These are phyloP conservation scores for Rhizopogon vesiculosus DNA, from an alignment of 768 basidiomycete species.

Conservation along the genomic window DNA sequence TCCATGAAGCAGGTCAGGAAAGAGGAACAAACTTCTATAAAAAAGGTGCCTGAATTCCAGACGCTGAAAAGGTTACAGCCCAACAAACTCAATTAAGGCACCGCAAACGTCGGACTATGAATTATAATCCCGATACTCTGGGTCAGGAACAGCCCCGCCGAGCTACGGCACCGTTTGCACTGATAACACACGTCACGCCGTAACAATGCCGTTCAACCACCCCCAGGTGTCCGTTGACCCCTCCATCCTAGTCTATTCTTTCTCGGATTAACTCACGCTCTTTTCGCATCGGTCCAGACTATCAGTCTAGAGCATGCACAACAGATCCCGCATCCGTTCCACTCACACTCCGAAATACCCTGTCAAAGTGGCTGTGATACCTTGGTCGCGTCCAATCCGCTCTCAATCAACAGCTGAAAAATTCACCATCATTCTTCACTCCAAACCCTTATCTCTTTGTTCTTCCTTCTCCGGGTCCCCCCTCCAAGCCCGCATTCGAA, in stretches of 20 bases:
- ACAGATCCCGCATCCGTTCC: neutral
- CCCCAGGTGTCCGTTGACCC: constrained; percentile 1
- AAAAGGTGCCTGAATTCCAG: constrained; percentile 29
- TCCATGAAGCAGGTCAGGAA: constrained; percentile 26
- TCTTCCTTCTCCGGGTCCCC: neutral
- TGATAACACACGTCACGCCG: constrained; percentile 16
- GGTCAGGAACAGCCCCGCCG: constrained; percentile 31
- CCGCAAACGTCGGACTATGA: constrained; percentile 28
- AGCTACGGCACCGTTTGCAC: constrained; percentile 29
- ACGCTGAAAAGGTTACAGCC: constrained; percentile 23
- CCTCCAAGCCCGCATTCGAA: constrained; percentile 1
- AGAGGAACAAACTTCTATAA: constrained; percentile 29
- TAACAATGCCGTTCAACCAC: constrained; percentile 15
- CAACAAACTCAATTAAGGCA: constrained; percentile 30
- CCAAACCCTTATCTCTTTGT: neutral
- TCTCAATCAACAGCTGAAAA: neutral
- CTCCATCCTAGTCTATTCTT: neutral
- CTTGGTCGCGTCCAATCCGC: neutral
- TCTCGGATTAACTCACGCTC: neutral
- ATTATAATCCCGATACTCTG: constrained; percentile 12
- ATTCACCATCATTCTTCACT: neutral
- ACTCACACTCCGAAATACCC: neutral
- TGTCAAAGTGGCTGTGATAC: neutral
- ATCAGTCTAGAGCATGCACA: constrained; percentile 1
- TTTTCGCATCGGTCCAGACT: constrained; percentile 3